These are phyloP conservation scores for Phytopythium aichiense DNA, from an alignment of 352 stramenopile genomes.

Conservation along the genomic window DNA sequence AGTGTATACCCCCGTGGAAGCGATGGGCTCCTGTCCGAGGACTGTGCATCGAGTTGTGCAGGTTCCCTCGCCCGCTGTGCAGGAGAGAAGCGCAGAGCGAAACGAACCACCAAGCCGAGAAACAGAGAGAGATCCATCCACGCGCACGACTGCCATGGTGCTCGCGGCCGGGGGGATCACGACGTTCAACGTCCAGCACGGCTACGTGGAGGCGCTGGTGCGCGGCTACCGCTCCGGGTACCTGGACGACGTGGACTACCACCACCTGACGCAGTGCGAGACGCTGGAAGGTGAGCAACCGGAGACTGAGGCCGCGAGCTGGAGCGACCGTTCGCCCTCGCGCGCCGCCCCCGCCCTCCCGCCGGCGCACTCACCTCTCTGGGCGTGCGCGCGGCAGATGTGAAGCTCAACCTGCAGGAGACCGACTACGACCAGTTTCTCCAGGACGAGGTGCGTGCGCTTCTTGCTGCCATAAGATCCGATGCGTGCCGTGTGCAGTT, in stretches of 20 bases:
- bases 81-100: not conserved
- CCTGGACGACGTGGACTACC: slow-evolving; percentile 88
- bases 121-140: not conserved
- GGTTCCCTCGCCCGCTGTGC: no score
- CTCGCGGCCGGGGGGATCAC: slow-evolving; percentile 85
- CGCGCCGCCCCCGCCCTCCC: not conserved
- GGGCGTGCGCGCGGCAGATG: slow-evolving; percentile 36
- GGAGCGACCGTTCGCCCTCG: not conserved
- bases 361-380: not conserved
- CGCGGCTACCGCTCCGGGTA: slow-evolving; percentile 93
- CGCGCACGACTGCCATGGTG: slow-evolving; percentile 29
- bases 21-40: no score
- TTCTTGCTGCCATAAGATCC: not conserved
- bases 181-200: slow-evolving; percentile 98
- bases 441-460: slow-evolving; percentile 78
- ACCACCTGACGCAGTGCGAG: slow-evolving; percentile 89
- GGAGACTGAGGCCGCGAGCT: no score
- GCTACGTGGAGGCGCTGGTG: slow-evolving; percentile 96
- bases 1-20: no score
- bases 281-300: slow-evolving; percentile 71
- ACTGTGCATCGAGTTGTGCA: no score
- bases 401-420: slow-evolving; percentile 96
- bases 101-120: not conserved
- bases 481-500: no score
- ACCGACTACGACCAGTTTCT: slow-evolving; percentile 98